A percentile compares a stretch with the other conserved stretches of the same genome.
Conservation (phyloP, 2,329 filamentous ascomycete genomes). For the Paracoccidioides lutzii region DNA sequence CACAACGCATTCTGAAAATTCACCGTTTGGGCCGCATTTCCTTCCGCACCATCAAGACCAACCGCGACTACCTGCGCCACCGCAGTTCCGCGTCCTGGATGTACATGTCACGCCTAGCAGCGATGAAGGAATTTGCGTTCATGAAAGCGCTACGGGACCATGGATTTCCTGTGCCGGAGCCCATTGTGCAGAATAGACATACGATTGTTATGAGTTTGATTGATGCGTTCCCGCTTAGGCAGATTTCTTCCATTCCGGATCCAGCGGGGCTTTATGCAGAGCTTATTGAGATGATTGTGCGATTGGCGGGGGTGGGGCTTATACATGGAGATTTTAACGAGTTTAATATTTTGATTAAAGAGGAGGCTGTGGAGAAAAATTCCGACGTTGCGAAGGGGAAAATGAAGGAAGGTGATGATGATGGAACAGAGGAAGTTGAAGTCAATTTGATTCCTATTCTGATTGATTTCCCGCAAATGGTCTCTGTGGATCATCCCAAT, state of each 20-base stretch:
- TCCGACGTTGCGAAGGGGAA: constrained; percentile 25
- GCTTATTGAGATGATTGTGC: constrained; percentile 72
- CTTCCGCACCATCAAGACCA: constrained; percentile 90
- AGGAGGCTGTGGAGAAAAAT: constrained; percentile 39
- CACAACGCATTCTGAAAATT: constrained; percentile 81
- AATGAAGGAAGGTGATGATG: constrained; percentile 18
- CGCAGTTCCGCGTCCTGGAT: constrained; percentile 79
- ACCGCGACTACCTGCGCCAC: constrained; percentile 87
- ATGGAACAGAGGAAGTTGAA: constrained; percentile 17
- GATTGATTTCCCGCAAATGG: constrained; percentile 97
- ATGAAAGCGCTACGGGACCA: constrained; percentile 76
- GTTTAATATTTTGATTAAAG: constrained; percentile 93
- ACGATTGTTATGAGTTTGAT: constrained; percentile 93
- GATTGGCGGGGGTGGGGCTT: constrained; percentile 69
- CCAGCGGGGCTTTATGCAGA: constrained; percentile 83
- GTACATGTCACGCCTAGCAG: constrained; percentile 88
- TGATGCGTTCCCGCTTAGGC: constrained; percentile 80
- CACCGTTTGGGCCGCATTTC: constrained; percentile 91
- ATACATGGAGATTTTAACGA: constrained; percentile 99
- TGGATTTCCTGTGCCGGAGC: constrained; percentile 79
- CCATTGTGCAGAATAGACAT: constrained; percentile 79
- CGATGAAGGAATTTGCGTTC: constrained; percentile 88
- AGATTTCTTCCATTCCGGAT: constrained; percentile 72
- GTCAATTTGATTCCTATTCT: constrained; percentile 62
- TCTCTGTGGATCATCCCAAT: constrained; percentile 86